Percentiles rank a stretch among this genome's conserved stretches.
Evolutionary conservation across 345 rosid genomes (phyloP).

Genomic region (Camelina laxa): DNA sequence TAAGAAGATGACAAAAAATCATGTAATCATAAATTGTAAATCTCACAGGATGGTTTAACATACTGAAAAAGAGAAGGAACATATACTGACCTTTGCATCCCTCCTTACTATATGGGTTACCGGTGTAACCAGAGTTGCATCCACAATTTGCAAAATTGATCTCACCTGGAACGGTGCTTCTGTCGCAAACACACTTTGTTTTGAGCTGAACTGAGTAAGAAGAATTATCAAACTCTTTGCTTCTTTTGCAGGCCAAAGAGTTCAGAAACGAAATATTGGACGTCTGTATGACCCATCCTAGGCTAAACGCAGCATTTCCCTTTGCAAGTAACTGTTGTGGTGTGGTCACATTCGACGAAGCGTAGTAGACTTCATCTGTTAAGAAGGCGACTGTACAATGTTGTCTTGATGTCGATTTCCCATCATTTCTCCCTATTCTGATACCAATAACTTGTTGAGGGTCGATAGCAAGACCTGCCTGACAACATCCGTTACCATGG

Average conservation of each 20-base stretch:
- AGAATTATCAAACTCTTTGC: neutral
- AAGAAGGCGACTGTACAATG: conserved; percentile 33
- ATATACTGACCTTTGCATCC: conserved; percentile 46
- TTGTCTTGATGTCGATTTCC: neutral
- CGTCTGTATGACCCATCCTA: conserved; percentile 45
- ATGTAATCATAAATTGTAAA: too few species aligned
- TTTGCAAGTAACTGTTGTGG: conserved; percentile 12
- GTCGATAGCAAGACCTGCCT: conserved; percentile 20
- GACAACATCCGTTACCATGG: conserved; percentile 56
- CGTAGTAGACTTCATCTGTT: neutral
- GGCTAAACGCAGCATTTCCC: neutral
- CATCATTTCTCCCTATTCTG: neutral
- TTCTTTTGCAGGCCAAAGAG: conserved; percentile 24
- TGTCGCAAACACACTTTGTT: conserved; percentile 7
- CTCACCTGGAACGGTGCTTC: neutral
- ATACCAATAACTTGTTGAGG: conserved; percentile 19
- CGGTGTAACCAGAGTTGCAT: conserved; percentile 41
- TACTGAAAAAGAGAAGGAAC: too few species aligned
- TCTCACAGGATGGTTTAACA: too few species aligned
- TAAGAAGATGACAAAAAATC: neutral
- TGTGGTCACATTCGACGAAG: neutral
- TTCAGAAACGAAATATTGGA: neutral
- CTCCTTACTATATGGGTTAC: conserved; percentile 37
- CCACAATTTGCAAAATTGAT: conserved; percentile 27
- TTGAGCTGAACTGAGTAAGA: neutral